phyloP scores from a whole-genome alignment of 2,329 filamentous ascomycete genomes.

The Colletotrichum sp. region DNA sequence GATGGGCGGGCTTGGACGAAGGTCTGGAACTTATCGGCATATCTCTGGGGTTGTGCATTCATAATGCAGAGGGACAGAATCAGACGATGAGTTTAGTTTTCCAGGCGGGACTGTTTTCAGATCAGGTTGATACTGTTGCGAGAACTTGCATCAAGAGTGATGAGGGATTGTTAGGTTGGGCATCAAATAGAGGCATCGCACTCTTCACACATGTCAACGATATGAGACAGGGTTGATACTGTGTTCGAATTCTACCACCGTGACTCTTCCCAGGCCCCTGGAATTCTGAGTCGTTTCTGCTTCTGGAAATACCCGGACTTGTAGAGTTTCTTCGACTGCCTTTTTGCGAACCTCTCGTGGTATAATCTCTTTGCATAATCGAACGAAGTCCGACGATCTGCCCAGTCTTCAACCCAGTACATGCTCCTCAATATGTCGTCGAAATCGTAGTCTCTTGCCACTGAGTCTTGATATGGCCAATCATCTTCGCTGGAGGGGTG shows the following conservation, averaged over 20 bases:
- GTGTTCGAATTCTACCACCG: not conserved
- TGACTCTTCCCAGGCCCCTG: not conserved
- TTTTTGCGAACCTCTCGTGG: not conserved
- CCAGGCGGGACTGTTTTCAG: no score
- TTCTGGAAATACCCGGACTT: not conserved
- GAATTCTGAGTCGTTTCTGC: not conserved
- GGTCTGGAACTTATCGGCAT: not conserved
- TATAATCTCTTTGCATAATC: not conserved
- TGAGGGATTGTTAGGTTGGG: no score
- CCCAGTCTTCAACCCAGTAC: no score
- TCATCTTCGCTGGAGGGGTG: accelerated
- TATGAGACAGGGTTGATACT: not conserved
- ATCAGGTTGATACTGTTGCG: not conserved
- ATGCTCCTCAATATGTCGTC: not conserved
- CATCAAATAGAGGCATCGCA: no score
- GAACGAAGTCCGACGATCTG: not conserved
- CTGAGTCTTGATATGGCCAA: not conserved
- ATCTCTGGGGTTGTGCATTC: not conserved
- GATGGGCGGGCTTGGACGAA: not conserved
- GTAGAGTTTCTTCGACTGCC: not conserved
- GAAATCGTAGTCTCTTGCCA: not conserved
- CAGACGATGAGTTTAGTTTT: no score
- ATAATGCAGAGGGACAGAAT: not conserved
- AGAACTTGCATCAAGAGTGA: no score
- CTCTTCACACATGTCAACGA: no score